Conservation (phyloP, 768 basidiomycete genomes). For the Gautieria morchelliformis region DNA sequence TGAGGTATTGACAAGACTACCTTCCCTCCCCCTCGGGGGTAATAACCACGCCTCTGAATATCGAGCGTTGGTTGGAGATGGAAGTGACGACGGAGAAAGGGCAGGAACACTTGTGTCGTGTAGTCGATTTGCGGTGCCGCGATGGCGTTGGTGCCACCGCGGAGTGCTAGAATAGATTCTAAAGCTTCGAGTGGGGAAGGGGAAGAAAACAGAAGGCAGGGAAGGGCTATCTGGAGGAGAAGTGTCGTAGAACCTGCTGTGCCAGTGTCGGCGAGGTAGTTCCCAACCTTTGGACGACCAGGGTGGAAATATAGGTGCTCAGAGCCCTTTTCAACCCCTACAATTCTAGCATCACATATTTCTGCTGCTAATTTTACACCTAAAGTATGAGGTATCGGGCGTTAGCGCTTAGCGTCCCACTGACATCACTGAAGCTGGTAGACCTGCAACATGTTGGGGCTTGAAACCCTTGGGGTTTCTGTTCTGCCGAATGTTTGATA, state of each 20-base stretch:
- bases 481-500: constrained; percentile 50
- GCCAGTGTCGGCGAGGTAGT: constrained; percentile 34
- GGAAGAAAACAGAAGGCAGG: constrained; percentile 42
- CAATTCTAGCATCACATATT: constrained; percentile 47
- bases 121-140: constrained; percentile 73
- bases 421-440: not conserved
- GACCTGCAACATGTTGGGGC: constrained; percentile 65
- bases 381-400: constrained; percentile 15
- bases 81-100: constrained; percentile 56
- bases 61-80: constrained; percentile 32
- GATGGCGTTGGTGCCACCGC: constrained; percentile 65
- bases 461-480: constrained; percentile 57
- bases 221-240: constrained; percentile 62
- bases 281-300: constrained; percentile 32
- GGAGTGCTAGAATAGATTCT: constrained; percentile 38
- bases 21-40: constrained; percentile 63
- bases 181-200: not conserved
- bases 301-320: constrained; percentile 46
- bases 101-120: constrained; percentile 52
- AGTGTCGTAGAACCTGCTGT: constrained; percentile 69
- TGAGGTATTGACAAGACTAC: constrained; percentile 32
- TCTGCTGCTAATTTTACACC: constrained; percentile 57
- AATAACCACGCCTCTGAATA: constrained; percentile 56
- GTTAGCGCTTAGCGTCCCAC: too few relatives aligned
- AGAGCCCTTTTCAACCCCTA: constrained; percentile 47